A percentile compares a stretch with the other conserved stretches of the same genome.
These are phyloP conservation scores for Suillus spraguei DNA, from an alignment of 768 basidiomycete species.

Conservation along the genomic window DNA sequence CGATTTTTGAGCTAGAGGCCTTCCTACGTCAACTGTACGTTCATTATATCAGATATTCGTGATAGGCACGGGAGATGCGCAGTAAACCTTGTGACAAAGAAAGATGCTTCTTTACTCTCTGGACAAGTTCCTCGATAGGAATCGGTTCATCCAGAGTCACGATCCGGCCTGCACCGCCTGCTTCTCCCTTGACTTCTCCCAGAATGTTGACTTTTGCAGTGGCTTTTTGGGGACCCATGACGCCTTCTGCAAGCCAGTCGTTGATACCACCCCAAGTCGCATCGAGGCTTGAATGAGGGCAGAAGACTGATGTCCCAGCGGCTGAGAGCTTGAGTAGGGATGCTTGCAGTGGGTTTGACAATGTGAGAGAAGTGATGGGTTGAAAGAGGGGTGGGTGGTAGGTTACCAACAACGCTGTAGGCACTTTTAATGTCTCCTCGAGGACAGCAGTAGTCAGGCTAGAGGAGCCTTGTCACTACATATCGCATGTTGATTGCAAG, in stretches of 20 bases:
- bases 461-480: conserved; percentile 14
- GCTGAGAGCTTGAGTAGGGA: conserved; percentile 81
- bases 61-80: conserved; percentile 12
- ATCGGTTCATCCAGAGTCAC: conserved; percentile 63
- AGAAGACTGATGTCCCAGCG: conserved; percentile 82
- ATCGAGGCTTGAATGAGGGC: conserved; percentile 89
- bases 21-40: conserved; percentile 67
- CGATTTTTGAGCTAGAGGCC: conserved; percentile 36
- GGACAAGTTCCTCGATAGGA: conserved; percentile 59
- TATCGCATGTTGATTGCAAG: conserved; percentile 15
- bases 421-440: conserved; percentile 62
- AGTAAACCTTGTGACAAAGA: conserved; percentile 55
- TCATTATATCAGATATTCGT: background rate
- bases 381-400: conserved; percentile 90
- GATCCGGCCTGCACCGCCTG: conserved; percentile 70
- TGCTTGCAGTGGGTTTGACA: conserved; percentile 75
- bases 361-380: conserved; percentile 72
- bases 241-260: conserved; percentile 78
- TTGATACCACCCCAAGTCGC: conserved; percentile 84
- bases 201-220: conserved; percentile 37
- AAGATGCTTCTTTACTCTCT: conserved; percentile 71
- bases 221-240: conserved; percentile 38
- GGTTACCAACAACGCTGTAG: conserved; percentile 69
- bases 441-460: conserved; percentile 77
- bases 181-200: conserved; percentile 43